These are phyloP conservation scores for Alternaria sp. DNA, from an alignment of 2,329 filamentous ascomycete species.

Conservation along the genomic window DNA sequence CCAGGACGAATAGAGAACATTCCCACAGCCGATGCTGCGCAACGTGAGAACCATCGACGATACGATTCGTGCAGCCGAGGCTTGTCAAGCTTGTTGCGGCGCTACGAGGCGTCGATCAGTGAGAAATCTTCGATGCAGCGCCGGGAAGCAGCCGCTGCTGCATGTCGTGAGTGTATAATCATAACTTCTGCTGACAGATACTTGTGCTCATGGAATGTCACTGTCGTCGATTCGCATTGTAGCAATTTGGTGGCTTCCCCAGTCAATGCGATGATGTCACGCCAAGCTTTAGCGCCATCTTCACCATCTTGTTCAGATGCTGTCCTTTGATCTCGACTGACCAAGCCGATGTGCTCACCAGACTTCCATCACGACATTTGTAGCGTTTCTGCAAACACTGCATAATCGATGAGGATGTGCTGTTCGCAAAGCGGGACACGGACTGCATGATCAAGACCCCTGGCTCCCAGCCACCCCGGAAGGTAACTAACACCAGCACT, in stretches of 20 bases:
- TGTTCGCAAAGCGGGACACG: neutral
- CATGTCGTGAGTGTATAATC: neutral
- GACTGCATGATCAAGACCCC: neutral
- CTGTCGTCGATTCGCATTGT: neutral
- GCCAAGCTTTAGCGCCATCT: neutral
- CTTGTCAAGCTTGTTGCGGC: conserved; percentile 1
- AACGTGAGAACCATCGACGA: conserved; percentile 3
- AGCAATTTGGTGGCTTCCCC: neutral
- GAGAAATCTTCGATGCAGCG: neutral
- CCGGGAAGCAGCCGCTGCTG: neutral
- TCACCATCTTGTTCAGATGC: neutral
- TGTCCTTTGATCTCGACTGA: neutral
- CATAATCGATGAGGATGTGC: neutral
- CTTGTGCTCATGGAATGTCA: neutral
- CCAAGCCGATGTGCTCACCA: neutral
- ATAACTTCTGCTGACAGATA: neutral
- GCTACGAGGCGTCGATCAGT: neutral
- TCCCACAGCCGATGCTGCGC: neutral
- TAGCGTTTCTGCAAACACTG: neutral
- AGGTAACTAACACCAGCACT: neutral
- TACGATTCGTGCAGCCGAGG: conserved; percentile 1
- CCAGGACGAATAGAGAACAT: neutral
- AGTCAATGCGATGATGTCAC: neutral
- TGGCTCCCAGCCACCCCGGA: neutral
- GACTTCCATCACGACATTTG: neutral